Evolutionary conservation across 129 eudicot genomes (phyloP), one percentile per base, ranked within the genome.

Genomic region (Flaveria robusta): DNA sequence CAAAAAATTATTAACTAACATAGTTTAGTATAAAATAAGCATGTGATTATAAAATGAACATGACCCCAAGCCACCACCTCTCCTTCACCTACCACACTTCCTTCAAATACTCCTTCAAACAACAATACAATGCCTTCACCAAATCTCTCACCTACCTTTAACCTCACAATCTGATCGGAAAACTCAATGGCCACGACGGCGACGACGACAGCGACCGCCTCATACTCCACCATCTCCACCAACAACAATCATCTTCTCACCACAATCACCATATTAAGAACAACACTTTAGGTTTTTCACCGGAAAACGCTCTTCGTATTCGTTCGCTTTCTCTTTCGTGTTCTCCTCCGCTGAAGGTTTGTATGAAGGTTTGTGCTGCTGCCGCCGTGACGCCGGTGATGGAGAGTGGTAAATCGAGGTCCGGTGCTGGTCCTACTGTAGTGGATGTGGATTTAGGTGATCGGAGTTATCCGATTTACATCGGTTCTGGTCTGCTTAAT

Each of bases 401-500:
- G 77, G 87, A 82, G 22, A 80, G 80, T 45, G 76, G 83, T 41
- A 24, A 77, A 55, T 22, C 79, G 13, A 74, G 70, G 9, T 50
- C 87, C 6, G 42, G 49, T 10, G 82, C 24, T 12, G 79, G 34
- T 68, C 89, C 92, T 56, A 87, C 91, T 0, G 58, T 83, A 20
- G 99, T 94, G 7, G 97, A 91, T 60, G 99, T 94, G 2, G 84
- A 91, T 83, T 82, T 94, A 85, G 97, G 99, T n/a, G 77, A 89
- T 76, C 96, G 99, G 83, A 94, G 97, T 82, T 94, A 94, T 83
- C 99, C 99, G n/a, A 94, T 94, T 65, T 94, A 91, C 46, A 94
- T 94, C 12, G 99, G 99, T 51, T 77, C 99, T 19, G 94, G 96
- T 0, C 89, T 94, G 3, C 97, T 94, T 47, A 79, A 91, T 78